Base-by-base conservation (phyloP, 805 yeast genomes). In the Kuraishia floccosa region DNA sequence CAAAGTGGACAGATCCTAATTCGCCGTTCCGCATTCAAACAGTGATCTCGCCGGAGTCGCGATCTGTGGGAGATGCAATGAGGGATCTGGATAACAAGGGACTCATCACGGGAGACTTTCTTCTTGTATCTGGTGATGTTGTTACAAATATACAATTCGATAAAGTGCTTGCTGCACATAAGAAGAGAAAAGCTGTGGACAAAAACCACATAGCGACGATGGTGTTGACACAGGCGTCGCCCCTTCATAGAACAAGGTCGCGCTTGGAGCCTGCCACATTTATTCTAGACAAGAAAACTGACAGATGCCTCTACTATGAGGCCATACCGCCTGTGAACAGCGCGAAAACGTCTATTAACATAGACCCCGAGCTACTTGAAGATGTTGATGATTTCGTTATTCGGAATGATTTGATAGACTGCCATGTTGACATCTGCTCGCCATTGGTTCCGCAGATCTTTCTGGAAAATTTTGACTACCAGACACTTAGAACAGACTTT, bases 1-100 rank as follows among this genome's bases (percentile, higher is more conserved):
- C 84, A 21, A 77, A 76, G 47, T 82, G 91, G 91, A 61, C 58
- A 20, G 46, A 61, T 12, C 63, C 74, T 1, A 72, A 76, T 48
- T 72, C 94, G 2, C 95, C 96, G 1, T 89, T 91, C 53, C 69
- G 71, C 34, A 68, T 91, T 27, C 71, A 74, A 29, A 80, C 94
- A 3, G 72, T 89, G 32, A 69, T 82, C 65, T 74, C 93, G 16
- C 72, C 85, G 29, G 96, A 89, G 52, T 76, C 91, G 8, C 62
- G 87, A 52, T 82, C 94, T 17, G 94, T 89, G 8, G 98, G 98
- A 41, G 98, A 91, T 57, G 93, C 94, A 14, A 83, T 91, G 94
- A 70, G 98, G 52, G 97, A 89, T 49, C 60, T 91, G 35, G 98
- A 91, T 52, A 77, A 83, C 37, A 66, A 94, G 43, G 96, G 96